Conservation (phyloP, 2,329 filamentous ascomycete genomes). For the Trichoderma citrinoviride region DNA sequence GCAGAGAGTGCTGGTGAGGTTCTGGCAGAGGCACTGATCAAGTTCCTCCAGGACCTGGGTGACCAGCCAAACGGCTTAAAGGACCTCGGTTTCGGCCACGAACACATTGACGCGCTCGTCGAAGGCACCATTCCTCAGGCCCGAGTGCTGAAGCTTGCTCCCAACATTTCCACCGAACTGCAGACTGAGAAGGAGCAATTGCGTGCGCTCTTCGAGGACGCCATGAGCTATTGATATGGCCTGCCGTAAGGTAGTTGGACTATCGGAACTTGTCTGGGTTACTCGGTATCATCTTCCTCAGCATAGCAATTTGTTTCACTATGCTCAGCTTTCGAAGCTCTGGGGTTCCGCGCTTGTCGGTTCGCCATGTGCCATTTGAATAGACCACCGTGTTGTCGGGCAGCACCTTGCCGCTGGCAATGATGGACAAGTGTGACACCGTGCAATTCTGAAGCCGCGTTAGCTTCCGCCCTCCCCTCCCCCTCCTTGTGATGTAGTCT, state of each 20-base stretch:
- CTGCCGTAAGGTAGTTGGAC: not conserved
- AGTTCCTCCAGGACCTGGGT: slow-evolving; percentile 79
- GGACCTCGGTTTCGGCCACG: slow-evolving; percentile 72
- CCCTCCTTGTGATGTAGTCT: not conserved
- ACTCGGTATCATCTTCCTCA: slow-evolving; percentile 65
- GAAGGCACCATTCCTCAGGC: slow-evolving; percentile 94
- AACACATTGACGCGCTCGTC: slow-evolving; percentile 78
- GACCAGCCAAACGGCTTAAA: slow-evolving; percentile 88
- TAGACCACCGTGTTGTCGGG: slow-evolving; percentile 69
- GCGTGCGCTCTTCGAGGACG: slow-evolving; percentile 63
- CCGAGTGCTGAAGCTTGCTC: slow-evolving; percentile 87
- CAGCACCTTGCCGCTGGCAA: slow-evolving; percentile 57
- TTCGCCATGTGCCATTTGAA: slow-evolving; percentile 58
- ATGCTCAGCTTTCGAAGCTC: slow-evolving; percentile 63
- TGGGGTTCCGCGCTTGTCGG: slow-evolving; percentile 59
- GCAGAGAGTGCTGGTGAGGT: slow-evolving; percentile 86
- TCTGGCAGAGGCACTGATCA: slow-evolving; percentile 74
- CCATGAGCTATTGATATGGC: slow-evolving; percentile 41
- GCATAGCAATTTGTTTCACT: slow-evolving; percentile 64
- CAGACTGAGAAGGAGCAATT: slow-evolving; percentile 71
- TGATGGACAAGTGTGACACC: slow-evolving; percentile 61
- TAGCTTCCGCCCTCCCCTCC: not conserved
- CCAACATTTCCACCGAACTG: slow-evolving; percentile 69
- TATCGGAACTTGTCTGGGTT: slow-evolving; percentile 53
- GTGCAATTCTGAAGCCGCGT: slow-evolving; percentile 58